Conservation (phyloP, 805 yeast species). For the Candida sonorensis region DNA sequence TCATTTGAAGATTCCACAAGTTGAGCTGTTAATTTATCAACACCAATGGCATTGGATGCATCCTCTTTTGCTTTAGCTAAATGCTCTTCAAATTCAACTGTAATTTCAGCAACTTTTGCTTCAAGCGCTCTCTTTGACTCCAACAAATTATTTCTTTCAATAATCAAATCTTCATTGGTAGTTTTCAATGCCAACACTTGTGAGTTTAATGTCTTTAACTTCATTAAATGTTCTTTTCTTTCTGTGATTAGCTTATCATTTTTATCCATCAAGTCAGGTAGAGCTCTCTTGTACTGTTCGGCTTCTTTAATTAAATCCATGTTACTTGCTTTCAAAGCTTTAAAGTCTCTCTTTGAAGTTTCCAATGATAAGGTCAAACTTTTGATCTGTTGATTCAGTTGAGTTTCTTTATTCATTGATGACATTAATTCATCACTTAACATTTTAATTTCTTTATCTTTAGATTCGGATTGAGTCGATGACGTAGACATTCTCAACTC, state of each 20-base stretch:
- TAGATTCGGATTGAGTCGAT: constrained; percentile 22
- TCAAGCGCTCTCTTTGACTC: constrained; percentile 43
- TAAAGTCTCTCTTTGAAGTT: constrained; percentile 39
- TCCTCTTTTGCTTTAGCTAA: constrained; percentile 25
- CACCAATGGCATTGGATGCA: constrained; percentile 24
- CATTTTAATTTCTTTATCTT: constrained; percentile 45
- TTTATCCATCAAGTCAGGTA: constrained; percentile 35
- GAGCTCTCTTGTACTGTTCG: constrained; percentile 32
- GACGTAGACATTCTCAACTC: constrained; percentile 28
- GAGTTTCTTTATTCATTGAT: constrained; percentile 59
- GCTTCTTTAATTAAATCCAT: constrained; percentile 35
- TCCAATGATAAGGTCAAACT: constrained; percentile 55
- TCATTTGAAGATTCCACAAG: constrained; percentile 29
- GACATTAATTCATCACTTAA: constrained; percentile 47
- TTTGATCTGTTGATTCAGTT: constrained; percentile 56
- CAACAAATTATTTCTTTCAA: constrained; percentile 56
- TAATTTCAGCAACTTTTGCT: constrained; percentile 33
- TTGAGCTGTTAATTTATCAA: constrained; percentile 27
- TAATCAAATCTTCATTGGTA: constrained; percentile 51
- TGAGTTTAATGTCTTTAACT: constrained; percentile 36
- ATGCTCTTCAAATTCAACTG: constrained; percentile 33
- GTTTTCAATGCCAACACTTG: constrained; percentile 54
- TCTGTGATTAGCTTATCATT: constrained; percentile 35
- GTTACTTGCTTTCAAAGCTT: constrained; percentile 32
- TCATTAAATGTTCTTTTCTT: constrained; percentile 39